Conservation (phyloP, 2,329 filamentous ascomycete genomes). For the Falciphora oryzae region DNA sequence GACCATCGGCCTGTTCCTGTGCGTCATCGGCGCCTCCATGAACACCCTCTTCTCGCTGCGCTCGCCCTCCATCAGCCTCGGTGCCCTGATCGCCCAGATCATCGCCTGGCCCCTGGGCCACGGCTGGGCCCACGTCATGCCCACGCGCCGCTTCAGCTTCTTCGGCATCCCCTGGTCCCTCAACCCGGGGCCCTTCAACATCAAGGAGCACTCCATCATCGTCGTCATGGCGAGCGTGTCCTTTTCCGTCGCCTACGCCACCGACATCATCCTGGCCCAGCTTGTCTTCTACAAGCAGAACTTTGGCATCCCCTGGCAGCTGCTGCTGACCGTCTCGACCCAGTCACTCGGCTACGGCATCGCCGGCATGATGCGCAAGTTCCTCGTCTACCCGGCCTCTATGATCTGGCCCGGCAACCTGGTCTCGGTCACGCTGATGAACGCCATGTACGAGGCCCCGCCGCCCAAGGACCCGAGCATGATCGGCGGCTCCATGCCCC, state of each 20-base stretch:
- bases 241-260: slow-evolving; percentile 65
- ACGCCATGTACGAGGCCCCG: slow-evolving; percentile 63
- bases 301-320: slow-evolving; percentile 60
- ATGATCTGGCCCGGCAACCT: slow-evolving; percentile 72
- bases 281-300: slow-evolving; percentile 65
- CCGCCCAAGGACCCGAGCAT: slow-evolving; percentile 43
- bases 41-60: slow-evolving; percentile 60
- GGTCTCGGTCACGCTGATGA: slow-evolving; percentile 61
- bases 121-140: slow-evolving; percentile 52
- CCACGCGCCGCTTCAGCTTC: slow-evolving; percentile 40
- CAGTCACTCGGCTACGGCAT: slow-evolving; percentile 66
- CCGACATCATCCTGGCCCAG: slow-evolving; percentile 68
- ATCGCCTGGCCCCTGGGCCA: slow-evolving; percentile 59
- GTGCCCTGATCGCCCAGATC: slow-evolving; percentile 56
- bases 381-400: slow-evolving; percentile 58
- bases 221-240: slow-evolving; percentile 67
- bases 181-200: slow-evolving; percentile 65
- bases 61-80: slow-evolving; percentile 55
- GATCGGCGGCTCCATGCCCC: slow-evolving; percentile 59
- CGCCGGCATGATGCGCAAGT: slow-evolving; percentile 61
- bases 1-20: slow-evolving; percentile 53
- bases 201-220: slow-evolving; percentile 65
- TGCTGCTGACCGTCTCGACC: slow-evolving; percentile 61
- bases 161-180: slow-evolving; percentile 51
- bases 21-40: slow-evolving; percentile 51